A percentile compares a stretch with the other conserved stretches of the same genome.
Evolutionary conservation across 768 basidiomycete genomes (phyloP).

Genomic region (Russula emetica): DNA sequence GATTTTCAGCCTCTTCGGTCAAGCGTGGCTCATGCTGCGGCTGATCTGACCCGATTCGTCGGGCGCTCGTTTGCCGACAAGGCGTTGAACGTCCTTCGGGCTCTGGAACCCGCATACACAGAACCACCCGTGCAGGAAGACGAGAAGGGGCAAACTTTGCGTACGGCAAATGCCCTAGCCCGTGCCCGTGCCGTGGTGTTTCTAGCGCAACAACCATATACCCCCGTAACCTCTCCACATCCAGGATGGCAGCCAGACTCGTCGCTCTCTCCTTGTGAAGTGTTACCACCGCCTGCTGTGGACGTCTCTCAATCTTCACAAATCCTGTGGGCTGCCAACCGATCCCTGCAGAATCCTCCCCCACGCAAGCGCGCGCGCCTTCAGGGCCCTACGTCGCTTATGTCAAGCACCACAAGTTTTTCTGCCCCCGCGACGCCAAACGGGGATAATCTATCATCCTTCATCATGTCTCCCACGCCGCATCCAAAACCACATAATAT

Average conservation of each 20-base stretch:
- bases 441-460: slow-evolving; percentile 17
- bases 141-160: slow-evolving; percentile 51
- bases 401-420: slow-evolving; percentile 22
- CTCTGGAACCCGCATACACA: slow-evolving; percentile 70
- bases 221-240: slow-evolving; percentile 29
- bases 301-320: slow-evolving; percentile 19
- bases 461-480: slow-evolving; percentile 18
- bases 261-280: slow-evolving; percentile 17
- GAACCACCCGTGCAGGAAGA: slow-evolving; percentile 51
- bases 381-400: slow-evolving; percentile 15
- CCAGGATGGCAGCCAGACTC: slow-evolving; percentile 20
- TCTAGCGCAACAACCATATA: slow-evolving; percentile 49
- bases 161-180: slow-evolving; percentile 71
- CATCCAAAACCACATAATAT: slow-evolving; percentile 20
- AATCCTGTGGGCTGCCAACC: slow-evolving; percentile 19
- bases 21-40: slow-evolving; percentile 65
- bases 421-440: slow-evolving; percentile 24
- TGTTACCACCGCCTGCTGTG: slow-evolving; percentile 12
- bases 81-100: slow-evolving; percentile 63
- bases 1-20: slow-evolving; percentile 72
- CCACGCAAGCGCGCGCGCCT: slow-evolving; percentile 22
- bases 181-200: slow-evolving; percentile 60
- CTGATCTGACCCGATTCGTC: slow-evolving; percentile 60
- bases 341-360: slow-evolving; percentile 13
- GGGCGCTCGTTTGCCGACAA: slow-evolving; percentile 70